Evolutionary conservation across 495 filamentous ascomycete genomes (phyloP).

Genomic region (Letharia columbiana): DNA sequence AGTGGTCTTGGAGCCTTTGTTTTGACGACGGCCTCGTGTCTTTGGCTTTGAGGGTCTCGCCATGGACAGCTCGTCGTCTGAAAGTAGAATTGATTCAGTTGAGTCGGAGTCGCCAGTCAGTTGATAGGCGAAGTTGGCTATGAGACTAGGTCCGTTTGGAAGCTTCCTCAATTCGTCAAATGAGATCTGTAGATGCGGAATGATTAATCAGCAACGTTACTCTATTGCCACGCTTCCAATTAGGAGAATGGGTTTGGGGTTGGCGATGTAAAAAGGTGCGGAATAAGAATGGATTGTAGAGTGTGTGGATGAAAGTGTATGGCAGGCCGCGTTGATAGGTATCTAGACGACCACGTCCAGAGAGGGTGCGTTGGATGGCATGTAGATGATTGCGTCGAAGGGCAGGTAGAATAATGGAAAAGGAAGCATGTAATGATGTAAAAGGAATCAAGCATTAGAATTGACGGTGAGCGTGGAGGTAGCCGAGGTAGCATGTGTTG

Average conservation of each 20-base stretch:
- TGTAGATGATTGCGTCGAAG: neutral
- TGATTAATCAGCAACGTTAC: neutral
- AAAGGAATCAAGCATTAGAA: neutral
- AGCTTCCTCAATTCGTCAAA: slow-evolving; percentile 12
- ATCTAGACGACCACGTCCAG: neutral
- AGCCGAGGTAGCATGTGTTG: neutral
- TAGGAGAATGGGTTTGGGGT: neutral
- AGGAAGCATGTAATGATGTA: neutral
- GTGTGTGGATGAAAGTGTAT: neutral
- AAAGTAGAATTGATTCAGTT: slow-evolving; percentile 14
- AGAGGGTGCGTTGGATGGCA: neutral
- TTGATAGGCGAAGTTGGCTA: slow-evolving; percentile 8
- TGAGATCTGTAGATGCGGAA: slow-evolving; percentile 8
- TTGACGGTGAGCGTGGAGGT: neutral
- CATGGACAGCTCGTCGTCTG: slow-evolving; percentile 23
- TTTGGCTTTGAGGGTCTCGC: slow-evolving; percentile 4
- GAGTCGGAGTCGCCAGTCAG: slow-evolving; percentile 1
- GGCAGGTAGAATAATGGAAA: neutral
- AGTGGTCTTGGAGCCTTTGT: neutral
- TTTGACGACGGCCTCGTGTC: neutral
- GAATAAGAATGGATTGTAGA: neutral
- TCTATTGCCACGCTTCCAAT: neutral
- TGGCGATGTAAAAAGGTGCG: neutral
- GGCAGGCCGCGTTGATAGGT: neutral
- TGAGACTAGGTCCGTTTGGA: slow-evolving; percentile 9